These are phyloP conservation scores for Neonectria sp. DNA, from an alignment of 2,329 filamentous ascomycete species.

Conservation along the genomic window DNA sequence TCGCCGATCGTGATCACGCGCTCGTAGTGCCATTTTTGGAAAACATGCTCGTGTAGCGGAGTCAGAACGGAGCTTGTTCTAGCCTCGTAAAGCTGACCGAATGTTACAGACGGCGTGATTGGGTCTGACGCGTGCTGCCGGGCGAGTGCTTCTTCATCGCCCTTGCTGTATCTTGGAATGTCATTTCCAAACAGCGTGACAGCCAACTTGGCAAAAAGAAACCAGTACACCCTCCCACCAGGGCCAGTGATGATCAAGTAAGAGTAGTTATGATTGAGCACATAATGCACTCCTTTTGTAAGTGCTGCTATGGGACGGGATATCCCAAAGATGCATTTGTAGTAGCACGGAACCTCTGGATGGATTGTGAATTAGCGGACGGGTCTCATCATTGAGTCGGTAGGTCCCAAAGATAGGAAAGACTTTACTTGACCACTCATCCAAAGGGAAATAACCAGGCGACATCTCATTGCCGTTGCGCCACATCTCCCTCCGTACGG, in stretches of 20 bases:
- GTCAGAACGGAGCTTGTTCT: neutral
- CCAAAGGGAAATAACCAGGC: neutral
- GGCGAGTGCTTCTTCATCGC: constrained; percentile 10
- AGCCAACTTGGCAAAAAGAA: constrained; percentile 22
- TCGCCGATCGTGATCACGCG: constrained; percentile 59
- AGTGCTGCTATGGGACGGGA: constrained; percentile 14
- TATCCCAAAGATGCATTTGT: constrained; percentile 31
- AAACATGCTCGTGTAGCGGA: constrained; percentile 43
- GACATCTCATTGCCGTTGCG: neutral
- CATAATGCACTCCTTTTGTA: neutral
- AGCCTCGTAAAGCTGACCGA: neutral
- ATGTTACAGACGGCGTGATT: constrained; percentile 47
- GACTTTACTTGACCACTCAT: constrained; percentile 1
- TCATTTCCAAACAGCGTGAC: constrained; percentile 12
- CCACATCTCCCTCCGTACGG: constrained; percentile 49
- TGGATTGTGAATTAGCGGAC: neutral
- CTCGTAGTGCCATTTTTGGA: constrained; percentile 56
- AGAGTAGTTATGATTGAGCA: neutral
- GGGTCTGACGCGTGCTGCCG: constrained; percentile 49
- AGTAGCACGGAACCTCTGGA: neutral
- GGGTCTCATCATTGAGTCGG: neutral
- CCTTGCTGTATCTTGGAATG: constrained; percentile 23
- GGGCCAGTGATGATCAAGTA: constrained; percentile 5
- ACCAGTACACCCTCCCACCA: constrained; percentile 59
- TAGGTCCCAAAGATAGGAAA: neutral